These are phyloP conservation scores for Xylariaceae sp. DNA, from an alignment of 2,329 filamentous ascomycete genomes.

Conservation along the genomic window DNA sequence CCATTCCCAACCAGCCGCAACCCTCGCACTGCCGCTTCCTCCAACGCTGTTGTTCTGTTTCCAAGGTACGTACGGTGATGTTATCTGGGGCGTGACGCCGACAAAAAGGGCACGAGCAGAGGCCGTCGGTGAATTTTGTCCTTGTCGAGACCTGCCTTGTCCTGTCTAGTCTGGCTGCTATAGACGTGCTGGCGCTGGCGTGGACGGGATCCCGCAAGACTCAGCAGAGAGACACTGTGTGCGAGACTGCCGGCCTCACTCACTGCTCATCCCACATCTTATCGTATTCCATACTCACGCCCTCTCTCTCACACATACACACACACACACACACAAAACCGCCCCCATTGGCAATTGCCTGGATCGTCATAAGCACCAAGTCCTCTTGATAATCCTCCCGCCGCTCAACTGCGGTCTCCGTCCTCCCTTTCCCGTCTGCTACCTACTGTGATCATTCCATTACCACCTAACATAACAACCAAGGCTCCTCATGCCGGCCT, in stretches of 20 bases:
- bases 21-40: constrained; percentile 14
- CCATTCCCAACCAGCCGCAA: not conserved
- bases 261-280: constrained; percentile 8
- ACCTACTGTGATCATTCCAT: constrained; percentile 1
- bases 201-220: too few relatives aligned
- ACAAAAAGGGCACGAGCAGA: constrained; percentile 9
- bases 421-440: not conserved
- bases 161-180: too few relatives aligned
- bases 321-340: not conserved
- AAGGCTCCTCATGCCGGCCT: constrained; percentile 4
- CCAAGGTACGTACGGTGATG: constrained; percentile 7
- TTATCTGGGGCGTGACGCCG: constrained; percentile 12
- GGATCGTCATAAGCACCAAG: constrained; percentile 11
- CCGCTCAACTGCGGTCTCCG: constrained; percentile 5
- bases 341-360: constrained; percentile 17
- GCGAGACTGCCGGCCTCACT: not conserved
- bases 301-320: too few relatives aligned
- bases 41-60: constrained; percentile 5
- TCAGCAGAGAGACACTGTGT: constrained; percentile 13
- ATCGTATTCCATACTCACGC: too few relatives aligned
- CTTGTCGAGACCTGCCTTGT: too few relatives aligned
- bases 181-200: too few relatives aligned
- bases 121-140: constrained; percentile 1
- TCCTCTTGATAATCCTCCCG: constrained; percentile 11
- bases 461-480: constrained; percentile 9